A percentile compares a stretch with the other conserved stretches of the same genome.
These are phyloP conservation scores for Thelephora aurantiotincta DNA, from an alignment of 768 basidiomycete genomes.

Conservation along the genomic window DNA sequence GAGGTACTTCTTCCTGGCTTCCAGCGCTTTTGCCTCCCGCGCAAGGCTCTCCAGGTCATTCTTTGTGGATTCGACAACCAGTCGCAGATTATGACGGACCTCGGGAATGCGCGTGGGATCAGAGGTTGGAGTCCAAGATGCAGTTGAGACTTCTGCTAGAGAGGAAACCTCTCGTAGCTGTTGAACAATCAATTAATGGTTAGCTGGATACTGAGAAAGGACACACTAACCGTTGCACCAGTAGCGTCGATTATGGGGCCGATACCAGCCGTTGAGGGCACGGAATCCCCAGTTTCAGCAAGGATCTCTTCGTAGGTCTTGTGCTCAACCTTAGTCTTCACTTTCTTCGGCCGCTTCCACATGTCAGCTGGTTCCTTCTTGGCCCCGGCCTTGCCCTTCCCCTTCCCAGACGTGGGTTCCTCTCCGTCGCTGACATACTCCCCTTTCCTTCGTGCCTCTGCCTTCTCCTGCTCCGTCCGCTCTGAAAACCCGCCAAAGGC, in stretches of 20 bases:
- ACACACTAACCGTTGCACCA: slow-evolving; percentile 65
- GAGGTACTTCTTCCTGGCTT: slow-evolving; percentile 66
- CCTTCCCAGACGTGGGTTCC: slow-evolving; percentile 24
- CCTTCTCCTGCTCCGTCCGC: slow-evolving; percentile 72
- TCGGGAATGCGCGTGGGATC: slow-evolving; percentile 89
- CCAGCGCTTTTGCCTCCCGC: slow-evolving; percentile 73
- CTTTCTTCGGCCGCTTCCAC: slow-evolving; percentile 81
- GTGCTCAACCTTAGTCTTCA: slow-evolving; percentile 78
- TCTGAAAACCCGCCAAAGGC: slow-evolving; percentile 81
- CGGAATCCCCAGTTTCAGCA: slow-evolving; percentile 61
- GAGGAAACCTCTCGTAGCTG: slow-evolving; percentile 84
- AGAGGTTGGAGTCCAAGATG: slow-evolving; percentile 74
- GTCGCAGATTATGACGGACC: slow-evolving; percentile 87
- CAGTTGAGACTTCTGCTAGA: slow-evolving; percentile 60
- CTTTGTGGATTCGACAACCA: slow-evolving; percentile 75
- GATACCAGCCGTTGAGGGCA: slow-evolving; percentile 34
- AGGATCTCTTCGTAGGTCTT: slow-evolving; percentile 96
- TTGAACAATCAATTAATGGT: slow-evolving; percentile 4
- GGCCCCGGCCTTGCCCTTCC: slow-evolving; percentile 37
- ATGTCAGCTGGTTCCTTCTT: slow-evolving; percentile 51
- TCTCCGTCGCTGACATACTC: slow-evolving; percentile 69
- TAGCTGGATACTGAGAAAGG: slow-evolving; percentile 2
- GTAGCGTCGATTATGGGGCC: slow-evolving; percentile 93
- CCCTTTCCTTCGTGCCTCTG: slow-evolving; percentile 64
- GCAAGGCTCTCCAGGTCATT: slow-evolving; percentile 80